Conservation (phyloP, 257 asterid genomes). For the Solanum medicagineum region DNA sequence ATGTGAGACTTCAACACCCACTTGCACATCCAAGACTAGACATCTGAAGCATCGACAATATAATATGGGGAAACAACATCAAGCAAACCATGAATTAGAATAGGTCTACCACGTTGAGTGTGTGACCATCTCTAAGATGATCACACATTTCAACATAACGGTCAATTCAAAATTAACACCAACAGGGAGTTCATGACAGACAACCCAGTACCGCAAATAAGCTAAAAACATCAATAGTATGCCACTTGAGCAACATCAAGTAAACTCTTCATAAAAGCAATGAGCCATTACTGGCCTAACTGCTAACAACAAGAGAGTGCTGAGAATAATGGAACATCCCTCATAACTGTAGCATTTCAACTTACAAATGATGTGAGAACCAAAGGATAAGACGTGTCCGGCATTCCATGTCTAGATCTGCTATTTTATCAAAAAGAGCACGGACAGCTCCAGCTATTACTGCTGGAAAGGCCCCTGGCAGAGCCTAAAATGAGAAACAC, state of each 20-base stretch:
- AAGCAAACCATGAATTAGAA: background rate
- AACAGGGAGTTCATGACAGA: background rate
- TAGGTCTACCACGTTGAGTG: background rate
- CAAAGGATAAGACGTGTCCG: conserved; percentile 90
- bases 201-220: background rate
- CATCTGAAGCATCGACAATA: background rate
- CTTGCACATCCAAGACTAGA: background rate
- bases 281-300: background rate
- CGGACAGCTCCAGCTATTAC: conserved; percentile 99
- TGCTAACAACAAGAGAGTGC: background rate
- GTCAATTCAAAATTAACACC: background rate
- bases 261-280: background rate
- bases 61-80: background rate
- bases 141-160: background rate
- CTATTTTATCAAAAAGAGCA: conserved; percentile 80
- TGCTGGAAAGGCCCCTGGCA: conserved; percentile 99
- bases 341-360: background rate
- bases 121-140: background rate
- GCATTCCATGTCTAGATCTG: conserved; percentile 96
- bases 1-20: background rate
- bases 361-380: conserved; percentile 99
- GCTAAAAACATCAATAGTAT: background rate
- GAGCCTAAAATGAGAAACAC: conserved; percentile 48
- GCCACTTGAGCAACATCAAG: background rate
- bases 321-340: background rate